Percentiles rank a stretch among this genome's conserved stretches.
Conservation (phyloP, 2,329 filamentous ascomycete species). For the Emmonsiellopsis sp. region DNA sequence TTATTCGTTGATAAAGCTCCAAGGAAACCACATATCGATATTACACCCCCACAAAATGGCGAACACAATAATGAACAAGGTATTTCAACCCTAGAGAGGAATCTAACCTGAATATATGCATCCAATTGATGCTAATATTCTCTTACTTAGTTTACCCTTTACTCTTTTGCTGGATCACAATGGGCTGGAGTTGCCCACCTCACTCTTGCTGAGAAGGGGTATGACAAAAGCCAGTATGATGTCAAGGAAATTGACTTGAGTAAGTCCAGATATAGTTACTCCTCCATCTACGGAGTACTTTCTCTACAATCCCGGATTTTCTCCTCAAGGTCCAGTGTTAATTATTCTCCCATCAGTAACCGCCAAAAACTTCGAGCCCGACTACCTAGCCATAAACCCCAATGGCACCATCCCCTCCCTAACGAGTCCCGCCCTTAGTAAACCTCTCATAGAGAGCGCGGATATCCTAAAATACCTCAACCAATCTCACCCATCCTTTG, state of each 20-base stretch:
- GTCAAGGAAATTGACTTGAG: slow-evolving; percentile 7
- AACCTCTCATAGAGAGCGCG: slow-evolving; percentile 7
- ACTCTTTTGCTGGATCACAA: slow-evolving; percentile 9
- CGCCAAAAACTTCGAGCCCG: slow-evolving; percentile 9
- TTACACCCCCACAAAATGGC: too few relatives aligned
- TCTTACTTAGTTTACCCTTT: slow-evolving; percentile 5
- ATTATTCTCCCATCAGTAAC: slow-evolving; percentile 1
- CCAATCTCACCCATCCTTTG: not conserved
- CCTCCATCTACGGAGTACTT: not conserved
- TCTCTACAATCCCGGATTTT: not conserved
- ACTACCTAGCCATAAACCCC: slow-evolving; percentile 8
- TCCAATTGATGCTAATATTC: too few relatives aligned
- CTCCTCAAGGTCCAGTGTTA: not conserved
- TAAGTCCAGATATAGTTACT: not conserved
- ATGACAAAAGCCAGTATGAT: slow-evolving; percentile 4
- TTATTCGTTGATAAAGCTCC: too few relatives aligned
- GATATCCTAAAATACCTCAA: slow-evolving; percentile 9
- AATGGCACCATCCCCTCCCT: slow-evolving; percentile 11
- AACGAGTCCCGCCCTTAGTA: slow-evolving; percentile 4
- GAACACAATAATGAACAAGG: too few relatives aligned
- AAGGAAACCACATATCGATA: too few relatives aligned
- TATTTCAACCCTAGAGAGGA: too few relatives aligned
- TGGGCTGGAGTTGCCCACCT: slow-evolving; percentile 10
- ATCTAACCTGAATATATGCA: too few relatives aligned
- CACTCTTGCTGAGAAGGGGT: slow-evolving; percentile 9